Conservation (phyloP, 805 yeast genomes). For the Spathaspora sp. region DNA sequence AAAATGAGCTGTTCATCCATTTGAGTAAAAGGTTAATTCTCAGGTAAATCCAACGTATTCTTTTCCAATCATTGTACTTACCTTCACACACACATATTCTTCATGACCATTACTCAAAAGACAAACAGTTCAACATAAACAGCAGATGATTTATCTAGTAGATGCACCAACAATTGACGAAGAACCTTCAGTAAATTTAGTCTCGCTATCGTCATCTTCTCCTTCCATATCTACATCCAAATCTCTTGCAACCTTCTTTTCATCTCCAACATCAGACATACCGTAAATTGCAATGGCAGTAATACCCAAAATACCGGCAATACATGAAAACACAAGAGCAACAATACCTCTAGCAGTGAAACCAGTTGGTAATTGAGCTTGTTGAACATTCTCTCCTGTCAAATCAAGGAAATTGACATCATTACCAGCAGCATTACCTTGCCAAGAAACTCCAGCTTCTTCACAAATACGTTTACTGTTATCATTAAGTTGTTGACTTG, state of each 20-base stretch:
- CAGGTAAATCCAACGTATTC: background rate
- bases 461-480: conserved; percentile 60
- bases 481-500: conserved; percentile 56
- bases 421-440: conserved; percentile 92
- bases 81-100: conserved; percentile 16
- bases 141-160: background rate
- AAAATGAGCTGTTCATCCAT: background rate
- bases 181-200: conserved; percentile 9
- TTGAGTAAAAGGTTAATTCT: conserved; percentile 3
- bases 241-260: conserved; percentile 56
- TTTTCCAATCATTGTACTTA: conserved; percentile 1
- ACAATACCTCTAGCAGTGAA: conserved; percentile 95
- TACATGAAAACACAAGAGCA: conserved; percentile 85
- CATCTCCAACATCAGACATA: conserved; percentile 73
- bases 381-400: conserved; percentile 72
- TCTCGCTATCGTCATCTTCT: conserved; percentile 15
- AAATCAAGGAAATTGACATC: conserved; percentile 59
- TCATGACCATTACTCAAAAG: conserved; percentile 12
- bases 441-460: conserved; percentile 45
- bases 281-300: conserved; percentile 78
- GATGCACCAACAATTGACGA: conserved; percentile 1
- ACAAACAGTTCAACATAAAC: background rate
- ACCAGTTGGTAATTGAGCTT: conserved; percentile 67
- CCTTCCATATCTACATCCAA: conserved; percentile 39
- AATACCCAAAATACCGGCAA: conserved; percentile 83